Base-by-base conservation (phyloP, 2,329 filamentous ascomycete species). In the Talaromyces sp. region DNA sequence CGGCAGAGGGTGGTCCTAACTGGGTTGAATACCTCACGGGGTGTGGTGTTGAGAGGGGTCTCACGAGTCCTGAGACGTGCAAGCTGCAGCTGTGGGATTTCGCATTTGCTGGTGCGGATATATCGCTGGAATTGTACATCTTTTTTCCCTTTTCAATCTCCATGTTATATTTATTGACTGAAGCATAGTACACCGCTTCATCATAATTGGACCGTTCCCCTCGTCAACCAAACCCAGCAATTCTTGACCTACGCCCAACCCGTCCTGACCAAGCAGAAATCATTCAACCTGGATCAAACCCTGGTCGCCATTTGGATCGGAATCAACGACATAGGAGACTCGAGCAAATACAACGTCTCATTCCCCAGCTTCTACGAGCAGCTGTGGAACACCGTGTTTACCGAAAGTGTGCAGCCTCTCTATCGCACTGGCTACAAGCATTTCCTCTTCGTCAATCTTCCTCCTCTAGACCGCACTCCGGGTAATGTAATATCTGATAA, bases 281-380 rank as follows among this genome's bases (percentile, higher is more conserved):
- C 75, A 17, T 64, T 70, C 4, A 27, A 32, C 9, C 13, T 46
- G 6, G 69, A 60, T 17, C 27, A 75, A 19, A 75, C 79, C 1
- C 71, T 85, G 1, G 75, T 84, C 0, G 78, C 78, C 2, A 68
- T 84, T 41, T 85, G 80, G 78, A 85, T 85, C 52, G 83, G 81
- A 2, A 72, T 85, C 61, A 85, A 85, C 66, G 83, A 85, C 60
- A 82, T 85, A 62, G 77, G 75, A 63, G 82, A 85, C 66, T 77
- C 78, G 7, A 73, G 70, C 14, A 75, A 77, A 54, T 73, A 71
- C 24, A 50, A 56, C 32, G 73, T 78, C 13, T 71, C 75, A 11
- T 83, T 82, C 62, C 71, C 74, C 3, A 69, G 66, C 0, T 77
- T 81, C 19, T 46, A 64, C 84, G 83, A 66, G 68, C 76, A 4